Base-by-base conservation (phyloP, 2,329 filamentous ascomycete genomes). In the Xylaria sp. region DNA sequence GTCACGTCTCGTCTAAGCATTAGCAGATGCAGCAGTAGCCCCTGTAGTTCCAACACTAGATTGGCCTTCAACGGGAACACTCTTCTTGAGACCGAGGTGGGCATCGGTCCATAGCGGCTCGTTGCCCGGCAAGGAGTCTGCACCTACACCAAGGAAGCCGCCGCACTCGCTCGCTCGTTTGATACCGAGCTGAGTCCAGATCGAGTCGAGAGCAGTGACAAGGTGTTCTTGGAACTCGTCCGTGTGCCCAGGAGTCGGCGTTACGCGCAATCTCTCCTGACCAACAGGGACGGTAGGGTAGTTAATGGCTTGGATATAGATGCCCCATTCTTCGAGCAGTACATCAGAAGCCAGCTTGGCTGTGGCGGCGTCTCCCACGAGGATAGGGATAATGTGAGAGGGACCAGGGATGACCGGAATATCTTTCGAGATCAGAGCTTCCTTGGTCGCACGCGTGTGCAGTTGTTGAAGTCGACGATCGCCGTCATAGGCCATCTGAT, bases 301-400 rank as follows among this genome's bases (percentile, higher is more conserved):
- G 84, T 98, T 98, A 87, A 98, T 98, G 65, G 93, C 94, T 83
- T 99, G 96, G 25, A 98, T 96, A 79, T 99, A 98, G 78, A 99
- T 97, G 70, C 90, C 89, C 84, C 97, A 92, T 72, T 97, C 91
- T 73, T 92, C 89, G 20, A 99, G 87, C 28, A 99, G 89, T 83
- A 97, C 89, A 78, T 98, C 96, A 32, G 93, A 97, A 6, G 96
- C 96, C 74, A 90, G 86, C 85, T 95, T 97, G 68, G 96, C 96
- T 32, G 97, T 83, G 81, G 96, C 94, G 55, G 96, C 96, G 76
- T 97, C 95, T 68, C 96, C 96, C 58, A 98, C 95, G 9, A 99
- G 87, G 62, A 98, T 87, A 3, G 96, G 96, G 59, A 99, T 87
- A 77, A 99, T 99, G 83, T 99, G 96, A 58, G 92, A 96, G 0